Evolutionary conservation across 2,329 filamentous ascomycete species (phyloP), one percentile per base, ranked within the genome.

Genomic region (Botryotinia convoluta): DNA sequence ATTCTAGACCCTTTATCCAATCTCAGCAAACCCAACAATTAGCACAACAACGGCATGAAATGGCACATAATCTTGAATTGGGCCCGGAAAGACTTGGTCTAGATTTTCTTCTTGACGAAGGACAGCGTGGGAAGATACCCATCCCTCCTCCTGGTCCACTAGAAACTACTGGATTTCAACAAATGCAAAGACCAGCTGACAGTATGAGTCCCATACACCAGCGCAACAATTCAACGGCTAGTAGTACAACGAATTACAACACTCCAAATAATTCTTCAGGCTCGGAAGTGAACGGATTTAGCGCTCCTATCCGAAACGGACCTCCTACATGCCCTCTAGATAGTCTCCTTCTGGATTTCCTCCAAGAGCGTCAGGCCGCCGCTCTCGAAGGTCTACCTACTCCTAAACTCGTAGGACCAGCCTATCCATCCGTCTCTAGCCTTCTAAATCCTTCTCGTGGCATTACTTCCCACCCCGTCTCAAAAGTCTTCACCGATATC

Each of bases 401-500:
- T 14, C 86, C 89, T 59, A 88, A 92, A 62, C 87, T 95, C 14
- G 87, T 93, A 12, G 93, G 93, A 0, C 93, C 94, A 0, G 86
- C 88, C 22, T 95, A 97, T 79, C 94, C 94, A 1, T 93, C 91
- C 73, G 92, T 97, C 73, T 91, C 91, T 0, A 92, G 92, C 1
- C 86, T 97, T 7, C 87, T 95, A 57, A 93, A 95, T 79, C 92
- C 93, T 0, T 85, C 89, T 59, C 86, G 87, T 69, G 86, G 85
- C 74, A 84, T 84, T 12, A 87, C 87, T 78, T 89, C 90, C 2
- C 93, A 97, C 79, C 93, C 93, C 1, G 85, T 97, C 2, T 95
- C 93, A 10, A 93, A 93, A 77, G 88, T 97, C 22, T 93, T 97
- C 80, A 95, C 93, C 60, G 93, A 97, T 81, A 94, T 97, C 74